Conservation (phyloP, 345 rosid genomes). For the Rhodomyrtus tomentosa region DNA sequence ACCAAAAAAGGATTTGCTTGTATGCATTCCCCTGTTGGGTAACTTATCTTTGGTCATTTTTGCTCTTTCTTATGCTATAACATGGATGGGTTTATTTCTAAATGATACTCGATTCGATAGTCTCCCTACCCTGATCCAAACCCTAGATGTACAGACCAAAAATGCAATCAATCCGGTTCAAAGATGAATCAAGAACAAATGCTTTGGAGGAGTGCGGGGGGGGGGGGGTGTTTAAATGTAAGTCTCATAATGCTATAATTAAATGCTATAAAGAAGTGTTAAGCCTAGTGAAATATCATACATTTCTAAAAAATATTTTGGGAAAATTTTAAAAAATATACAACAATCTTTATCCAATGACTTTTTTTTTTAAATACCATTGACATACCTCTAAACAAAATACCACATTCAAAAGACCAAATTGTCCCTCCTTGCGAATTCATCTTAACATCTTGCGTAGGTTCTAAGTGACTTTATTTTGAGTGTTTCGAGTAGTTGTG, state of each 20-base stretch:
- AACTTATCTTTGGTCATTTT: background rate
- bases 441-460: background rate
- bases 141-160: background rate
- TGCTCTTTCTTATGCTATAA: background rate
- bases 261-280: background rate
- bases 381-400: background rate
- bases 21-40: background rate
- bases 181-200: background rate
- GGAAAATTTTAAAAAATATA: background rate
- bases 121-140: background rate
- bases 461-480: background rate
- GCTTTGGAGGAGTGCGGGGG: background rate
- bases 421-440: background rate
- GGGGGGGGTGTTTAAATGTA: too few species aligned
- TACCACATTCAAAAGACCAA: background rate
- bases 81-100: background rate
- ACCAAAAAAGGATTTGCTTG: background rate
- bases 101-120: background rate
- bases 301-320: background rate
- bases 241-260: background rate
- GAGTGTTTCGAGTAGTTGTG: background rate
- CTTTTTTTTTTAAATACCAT: background rate
- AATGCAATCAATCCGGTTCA: background rate
- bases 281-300: background rate
- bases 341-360: background rate